Evolutionary conservation across 78 protist genomes (phyloP).

Genomic region (Dictyostelium capitatum): DNA sequence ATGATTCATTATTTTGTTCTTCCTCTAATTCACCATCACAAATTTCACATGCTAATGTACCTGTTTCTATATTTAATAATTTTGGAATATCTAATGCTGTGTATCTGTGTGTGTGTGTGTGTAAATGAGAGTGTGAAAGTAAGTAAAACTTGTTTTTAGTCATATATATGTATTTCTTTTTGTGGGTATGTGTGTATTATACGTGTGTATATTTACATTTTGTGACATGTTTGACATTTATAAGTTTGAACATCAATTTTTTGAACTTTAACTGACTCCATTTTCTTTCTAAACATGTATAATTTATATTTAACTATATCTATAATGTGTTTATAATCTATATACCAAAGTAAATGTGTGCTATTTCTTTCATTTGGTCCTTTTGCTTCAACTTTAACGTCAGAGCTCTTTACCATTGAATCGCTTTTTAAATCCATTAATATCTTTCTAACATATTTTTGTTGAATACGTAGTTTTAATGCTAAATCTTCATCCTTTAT

Average conservation of each 20-base stretch:
- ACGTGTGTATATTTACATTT: not conserved
- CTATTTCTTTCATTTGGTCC: constrained; percentile 54
- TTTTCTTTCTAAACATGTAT: constrained; percentile 41
- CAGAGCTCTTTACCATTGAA: constrained; percentile 41
- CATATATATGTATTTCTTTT: too few species aligned
- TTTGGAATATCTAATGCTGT: constrained; percentile 52
- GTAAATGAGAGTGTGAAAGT: too few species aligned
- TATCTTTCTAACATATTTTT: constrained; percentile 43
- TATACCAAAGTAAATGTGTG: constrained; percentile 48
- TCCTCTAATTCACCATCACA: constrained; percentile 36
- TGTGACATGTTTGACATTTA: constrained; percentile 29
- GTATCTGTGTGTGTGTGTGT: not conserved
- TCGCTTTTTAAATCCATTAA: constrained; percentile 37
- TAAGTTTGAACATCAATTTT: constrained; percentile 49
- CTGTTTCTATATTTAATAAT: constrained; percentile 39
- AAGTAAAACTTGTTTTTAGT: too few species aligned
- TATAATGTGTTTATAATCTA: constrained; percentile 50
- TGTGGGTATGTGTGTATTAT: too few species aligned
- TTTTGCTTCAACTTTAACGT: constrained; percentile 35
- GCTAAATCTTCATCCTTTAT: constrained; percentile 63
- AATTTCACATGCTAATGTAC: constrained; percentile 19
- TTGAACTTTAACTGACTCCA: constrained; percentile 35
- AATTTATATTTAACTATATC: constrained; percentile 46
- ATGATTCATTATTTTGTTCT: constrained; percentile 23
- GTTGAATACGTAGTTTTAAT: constrained; percentile 12